phyloP scores from a whole-genome alignment of 2,329 filamentous ascomycete species.

The Drechslera avenae region DNA sequence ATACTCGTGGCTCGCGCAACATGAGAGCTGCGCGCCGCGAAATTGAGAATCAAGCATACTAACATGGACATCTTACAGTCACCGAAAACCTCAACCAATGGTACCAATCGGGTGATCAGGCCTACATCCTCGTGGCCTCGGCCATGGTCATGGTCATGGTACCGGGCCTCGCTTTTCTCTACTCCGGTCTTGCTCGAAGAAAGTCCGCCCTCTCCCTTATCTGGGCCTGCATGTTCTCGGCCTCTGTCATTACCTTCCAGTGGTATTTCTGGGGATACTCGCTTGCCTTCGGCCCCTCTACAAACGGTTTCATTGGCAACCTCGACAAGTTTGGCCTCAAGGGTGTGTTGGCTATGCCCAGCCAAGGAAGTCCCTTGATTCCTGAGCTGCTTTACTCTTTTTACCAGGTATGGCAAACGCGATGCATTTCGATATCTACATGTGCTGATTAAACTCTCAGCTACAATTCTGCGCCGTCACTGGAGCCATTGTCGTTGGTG shows the following conservation, averaged over 20 bases:
- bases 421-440: too few species aligned
- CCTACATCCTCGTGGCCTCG: constrained; percentile 86
- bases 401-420: constrained; percentile 71
- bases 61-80: constrained; percentile 57
- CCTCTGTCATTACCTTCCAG: constrained; percentile 90
- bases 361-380: constrained; percentile 84
- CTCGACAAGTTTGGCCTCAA: constrained; percentile 86
- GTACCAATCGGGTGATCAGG: constrained; percentile 89
- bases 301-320: constrained; percentile 90
- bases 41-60: constrained; percentile 8
- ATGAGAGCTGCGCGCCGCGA: background rate
- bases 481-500: constrained; percentile 86
- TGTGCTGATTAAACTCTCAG: constrained; percentile 53
- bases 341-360: constrained; percentile 82
- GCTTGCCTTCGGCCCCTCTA: constrained; percentile 83
- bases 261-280: constrained; percentile 99
- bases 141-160: constrained; percentile 98
- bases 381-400: constrained; percentile 92
- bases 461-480: constrained; percentile 98
- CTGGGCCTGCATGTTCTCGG: constrained; percentile 95
- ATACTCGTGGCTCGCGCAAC: constrained; percentile 7
- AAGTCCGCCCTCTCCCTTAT: constrained; percentile 98
- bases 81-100: constrained; percentile 93
- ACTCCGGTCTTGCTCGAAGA: constrained; percentile 94
- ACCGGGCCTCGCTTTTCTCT: constrained; percentile 94